Base-by-base conservation (phyloP, 345 rosid species). In the Chamaenerion angustifolium region DNA sequence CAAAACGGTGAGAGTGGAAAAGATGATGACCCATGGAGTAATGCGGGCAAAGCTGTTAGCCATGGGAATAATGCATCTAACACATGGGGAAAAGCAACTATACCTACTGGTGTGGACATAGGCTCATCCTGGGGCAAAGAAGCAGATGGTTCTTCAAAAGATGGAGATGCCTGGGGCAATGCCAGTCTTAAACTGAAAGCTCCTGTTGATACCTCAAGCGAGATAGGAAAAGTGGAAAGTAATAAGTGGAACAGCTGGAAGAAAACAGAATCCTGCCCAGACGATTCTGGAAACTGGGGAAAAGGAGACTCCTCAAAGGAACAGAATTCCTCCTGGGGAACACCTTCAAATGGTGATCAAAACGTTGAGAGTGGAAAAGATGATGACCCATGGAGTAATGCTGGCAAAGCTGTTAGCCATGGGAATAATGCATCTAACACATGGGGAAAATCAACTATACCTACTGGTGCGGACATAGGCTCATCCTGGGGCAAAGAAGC, bases 331-430 rank as follows among this genome's bases (percentile, higher is more conserved):
- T 64, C 79, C 31, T 74, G 95, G 94, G 76, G 62, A 57, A 65
- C 59, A 44, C 60, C 81, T 46, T 59, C 75, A 46, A 51, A 72
- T 56, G 65, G 56, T 62, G 76, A 55, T 54, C 77, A 70, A 62
- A 61, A 49, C 44, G 56, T 42, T 64, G 71, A 63, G 42, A 69
- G 80, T 83, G 71, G 50, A 19, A 68, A 57, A 45, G 60, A 47
- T 41, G 74, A 59, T 18, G 77, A 58, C 51, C 21, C 70, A 53
- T 81, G 92, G 94, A 72, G 64, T 58, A 78, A 79, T 60, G 57
- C 76, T 61, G 62, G 66, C 15, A 10, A 60, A 40, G 66, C 76
- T 37, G 43, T 60, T 56, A 68, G 54, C 50, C 53, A 73, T 57
- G 51, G 68, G 35, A 56, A 55, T 42, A 56, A 60, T 62, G 52